Conservation (phyloP, 163 green algal species). For the Coccomyxa subellipsoidea region DNA sequence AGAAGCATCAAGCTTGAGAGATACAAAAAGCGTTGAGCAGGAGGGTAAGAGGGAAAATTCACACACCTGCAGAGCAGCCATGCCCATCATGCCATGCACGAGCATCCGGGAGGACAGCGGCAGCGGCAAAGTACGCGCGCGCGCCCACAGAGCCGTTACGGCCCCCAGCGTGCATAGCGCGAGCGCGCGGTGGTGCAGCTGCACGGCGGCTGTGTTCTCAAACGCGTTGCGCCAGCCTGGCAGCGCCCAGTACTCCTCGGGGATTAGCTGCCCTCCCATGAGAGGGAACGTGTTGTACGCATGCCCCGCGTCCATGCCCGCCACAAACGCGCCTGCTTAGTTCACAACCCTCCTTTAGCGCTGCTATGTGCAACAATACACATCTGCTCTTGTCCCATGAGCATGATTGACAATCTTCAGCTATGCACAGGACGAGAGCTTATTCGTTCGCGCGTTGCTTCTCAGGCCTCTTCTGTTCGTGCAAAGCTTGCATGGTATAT, state of each 20-base stretch:
- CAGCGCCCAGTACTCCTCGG: constrained; percentile 76
- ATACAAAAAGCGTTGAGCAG: no score
- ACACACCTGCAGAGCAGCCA: constrained; percentile 67
- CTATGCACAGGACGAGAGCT: no score
- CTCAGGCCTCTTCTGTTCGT: no score
- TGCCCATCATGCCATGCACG: constrained; percentile 47
- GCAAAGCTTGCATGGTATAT: no score
- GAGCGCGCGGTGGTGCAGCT: constrained; percentile 86
- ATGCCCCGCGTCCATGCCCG: constrained; percentile 88
- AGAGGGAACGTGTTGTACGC: constrained; percentile 98
- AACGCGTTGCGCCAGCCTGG: constrained; percentile 85
- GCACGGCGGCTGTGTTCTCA: constrained; percentile 95
- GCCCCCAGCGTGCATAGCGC: constrained; percentile 71
- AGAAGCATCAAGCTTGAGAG: no score
- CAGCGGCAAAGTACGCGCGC: constrained; percentile 28
- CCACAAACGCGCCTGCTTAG: constrained; percentile 61
- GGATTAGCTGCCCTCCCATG: constrained; percentile 87
- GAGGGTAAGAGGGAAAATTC: no score
- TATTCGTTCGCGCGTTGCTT: no score
- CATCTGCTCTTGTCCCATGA: no score
- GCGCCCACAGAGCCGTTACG: constrained; percentile 45
- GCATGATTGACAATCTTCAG: no score
- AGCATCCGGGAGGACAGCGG: constrained; percentile 31
- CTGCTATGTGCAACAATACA: no score
- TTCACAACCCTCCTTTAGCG: no score